A percentile compares a stretch with the other conserved stretches of the same genome.
These are phyloP conservation scores for Emydomyces testavorans DNA, from an alignment of 2,329 filamentous ascomycete genomes.

Conservation along the genomic window DNA sequence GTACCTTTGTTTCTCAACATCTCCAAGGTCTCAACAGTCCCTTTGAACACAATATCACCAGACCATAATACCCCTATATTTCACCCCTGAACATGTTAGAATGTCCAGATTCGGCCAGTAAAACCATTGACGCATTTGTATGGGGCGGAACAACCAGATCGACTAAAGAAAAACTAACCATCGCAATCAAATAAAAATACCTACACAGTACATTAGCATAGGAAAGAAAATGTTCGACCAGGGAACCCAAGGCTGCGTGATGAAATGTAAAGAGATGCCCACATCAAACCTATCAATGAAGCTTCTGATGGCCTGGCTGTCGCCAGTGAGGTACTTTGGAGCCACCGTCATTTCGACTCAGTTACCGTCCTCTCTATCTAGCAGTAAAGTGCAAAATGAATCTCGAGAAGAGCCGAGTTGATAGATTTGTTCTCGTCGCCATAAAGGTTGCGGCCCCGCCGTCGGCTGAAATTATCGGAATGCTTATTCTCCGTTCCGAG, in stretches of 20 bases:
- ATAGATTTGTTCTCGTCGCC: too few species aligned
- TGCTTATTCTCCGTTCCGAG: too few species aligned
- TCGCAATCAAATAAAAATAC: slow-evolving; percentile 95
- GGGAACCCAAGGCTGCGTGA: not conserved
- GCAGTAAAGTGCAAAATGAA: too few species aligned
- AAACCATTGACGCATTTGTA: too few species aligned
- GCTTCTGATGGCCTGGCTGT: slow-evolving; percentile 61
- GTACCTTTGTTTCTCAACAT: slow-evolving; percentile 70
- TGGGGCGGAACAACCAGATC: not conserved
- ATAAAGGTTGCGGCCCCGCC: too few species aligned
- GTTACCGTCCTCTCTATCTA: not conserved
- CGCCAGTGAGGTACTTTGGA: slow-evolving; percentile 60
- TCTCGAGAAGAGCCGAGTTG: too few species aligned
- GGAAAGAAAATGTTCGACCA: not conserved
- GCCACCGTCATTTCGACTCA: too few species aligned
- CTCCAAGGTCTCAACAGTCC: slow-evolving; percentile 72
- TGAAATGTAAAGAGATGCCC: slow-evolving; percentile 31
- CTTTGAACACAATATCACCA: slow-evolving; percentile 77
- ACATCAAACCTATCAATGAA: slow-evolving; percentile 92
- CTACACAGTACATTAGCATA: slow-evolving; percentile 38
- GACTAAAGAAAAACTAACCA: slow-evolving; percentile 47
- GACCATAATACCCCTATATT: slow-evolving; percentile 86
- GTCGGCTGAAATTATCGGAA: too few species aligned
- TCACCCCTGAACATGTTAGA: slow-evolving; percentile 17
- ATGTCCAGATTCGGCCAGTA: too few species aligned